These are phyloP conservation scores for Stagonosporopsis rhizophila DNA, from an alignment of 2,329 filamentous ascomycete species.

Conservation along the genomic window DNA sequence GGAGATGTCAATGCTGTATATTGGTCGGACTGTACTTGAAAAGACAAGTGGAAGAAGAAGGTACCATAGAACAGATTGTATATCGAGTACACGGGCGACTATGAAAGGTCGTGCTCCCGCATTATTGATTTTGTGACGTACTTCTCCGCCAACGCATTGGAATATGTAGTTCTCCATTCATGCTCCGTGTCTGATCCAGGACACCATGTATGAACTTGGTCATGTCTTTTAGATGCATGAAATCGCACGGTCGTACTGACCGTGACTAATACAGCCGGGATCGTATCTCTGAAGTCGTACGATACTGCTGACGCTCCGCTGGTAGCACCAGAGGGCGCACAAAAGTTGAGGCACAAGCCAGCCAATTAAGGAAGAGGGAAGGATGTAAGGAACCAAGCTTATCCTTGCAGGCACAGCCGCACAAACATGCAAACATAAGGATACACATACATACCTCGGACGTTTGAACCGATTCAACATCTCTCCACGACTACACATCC, in stretches of 20 bases:
- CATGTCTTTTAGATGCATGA: not conserved
- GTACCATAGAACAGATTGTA: constrained; percentile 3
- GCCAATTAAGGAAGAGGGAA: not conserved
- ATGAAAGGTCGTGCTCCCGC: not conserved
- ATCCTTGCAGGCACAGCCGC: constrained; percentile 2
- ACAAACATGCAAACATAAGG: not conserved
- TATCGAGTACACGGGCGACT: constrained; percentile 1
- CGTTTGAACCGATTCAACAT: constrained; percentile 1
- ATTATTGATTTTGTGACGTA: not conserved
- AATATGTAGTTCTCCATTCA: not conserved
- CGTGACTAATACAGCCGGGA: not conserved
- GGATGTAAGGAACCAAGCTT: not conserved
- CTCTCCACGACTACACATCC: not conserved
- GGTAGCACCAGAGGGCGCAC: not conserved
- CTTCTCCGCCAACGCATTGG: constrained; percentile 2
- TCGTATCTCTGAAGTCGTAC: not conserved
- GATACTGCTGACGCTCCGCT: not conserved
- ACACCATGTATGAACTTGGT: constrained; percentile 5
- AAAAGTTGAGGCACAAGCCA: not conserved
- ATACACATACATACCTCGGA: not conserved
- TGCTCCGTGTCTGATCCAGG: not conserved
- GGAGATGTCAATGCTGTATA: not conserved
- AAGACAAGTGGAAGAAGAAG: constrained; percentile 1
- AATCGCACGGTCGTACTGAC: not conserved
- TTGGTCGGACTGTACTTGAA: not conserved